Percentiles rank a stretch among this genome's conserved stretches.
These are phyloP conservation scores for Xylaria hypoxylon DNA, from an alignment of 2,329 filamentous ascomycete genomes.

Conservation along the genomic window DNA sequence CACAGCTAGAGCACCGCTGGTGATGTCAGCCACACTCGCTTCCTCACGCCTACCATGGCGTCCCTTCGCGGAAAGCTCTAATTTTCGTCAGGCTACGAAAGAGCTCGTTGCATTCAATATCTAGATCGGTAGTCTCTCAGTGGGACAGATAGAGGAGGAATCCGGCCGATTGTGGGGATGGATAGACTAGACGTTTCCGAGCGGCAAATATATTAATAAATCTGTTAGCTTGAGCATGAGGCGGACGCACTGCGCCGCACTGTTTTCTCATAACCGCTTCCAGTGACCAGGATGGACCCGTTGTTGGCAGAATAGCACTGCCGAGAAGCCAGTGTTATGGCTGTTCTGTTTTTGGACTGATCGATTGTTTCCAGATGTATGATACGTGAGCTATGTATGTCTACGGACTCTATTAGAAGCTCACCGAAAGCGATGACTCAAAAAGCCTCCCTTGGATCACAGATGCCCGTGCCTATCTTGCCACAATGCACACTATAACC, in stretches of 20 bases:
- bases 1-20: conserved; percentile 30
- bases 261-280: neutral
- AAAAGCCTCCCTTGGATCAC: neutral
- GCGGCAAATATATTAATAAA: conserved; percentile 40
- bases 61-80: conserved; percentile 1
- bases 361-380: neutral
- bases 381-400: conserved; percentile 1
- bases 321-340: neutral
- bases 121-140: conserved; percentile 38
- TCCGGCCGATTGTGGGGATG: conserved; percentile 35
- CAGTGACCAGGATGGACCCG: neutral
- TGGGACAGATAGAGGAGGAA: conserved; percentile 35
- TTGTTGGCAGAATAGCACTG: neutral
- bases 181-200: conserved; percentile 29
- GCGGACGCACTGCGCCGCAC: neutral
- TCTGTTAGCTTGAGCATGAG: conserved; percentile 21
- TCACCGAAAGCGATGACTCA: conserved; percentile 6
- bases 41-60: conserved; percentile 13
- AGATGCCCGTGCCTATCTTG: neutral
- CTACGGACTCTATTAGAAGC: neutral
- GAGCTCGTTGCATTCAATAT: conserved; percentile 25
- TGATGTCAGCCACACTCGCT: conserved; percentile 22
- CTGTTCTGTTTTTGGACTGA: neutral
- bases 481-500: conserved; percentile 28
- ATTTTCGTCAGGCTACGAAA: conserved; percentile 39